Evolutionary conservation across 1,284 basidiomycete species (phyloP).

Genomic region (Xanthoconium separans): DNA sequence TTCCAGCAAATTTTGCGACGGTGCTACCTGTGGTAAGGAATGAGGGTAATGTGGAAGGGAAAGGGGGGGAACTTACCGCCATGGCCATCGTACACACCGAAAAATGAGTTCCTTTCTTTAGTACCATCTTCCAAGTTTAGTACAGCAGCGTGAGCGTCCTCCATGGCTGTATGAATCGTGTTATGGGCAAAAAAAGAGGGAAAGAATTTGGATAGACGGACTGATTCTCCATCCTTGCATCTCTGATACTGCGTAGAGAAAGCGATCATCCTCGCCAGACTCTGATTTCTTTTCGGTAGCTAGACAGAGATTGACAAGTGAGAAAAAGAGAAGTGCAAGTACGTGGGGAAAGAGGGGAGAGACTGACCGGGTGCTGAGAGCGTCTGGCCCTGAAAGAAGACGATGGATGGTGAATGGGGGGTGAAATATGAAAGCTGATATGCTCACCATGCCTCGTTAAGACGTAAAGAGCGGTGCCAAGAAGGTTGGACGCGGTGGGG

Average conservation of each 20-base stretch:
- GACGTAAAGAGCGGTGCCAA: slow-evolving; percentile 28
- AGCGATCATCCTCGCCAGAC: slow-evolving; percentile 75
- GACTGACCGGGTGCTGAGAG: slow-evolving; percentile 65
- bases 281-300: slow-evolving; percentile 87
- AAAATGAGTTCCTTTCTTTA: slow-evolving; percentile 72
- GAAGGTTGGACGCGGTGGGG: neutral
- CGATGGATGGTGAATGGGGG: slow-evolving; percentile 2
- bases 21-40: slow-evolving; percentile 61
- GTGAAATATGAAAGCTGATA: slow-evolving; percentile 1
- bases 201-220: slow-evolving; percentile 44
- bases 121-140: slow-evolving; percentile 61
- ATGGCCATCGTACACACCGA: slow-evolving; percentile 98
- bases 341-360: slow-evolving; percentile 7
- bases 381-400: slow-evolving; percentile 61
- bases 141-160: slow-evolving; percentile 92
- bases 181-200: neutral
- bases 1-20: slow-evolving; percentile 89
- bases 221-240: slow-evolving; percentile 99
- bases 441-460: slow-evolving; percentile 33
- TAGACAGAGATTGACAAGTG: slow-evolving; percentile 33
- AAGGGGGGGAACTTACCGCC: slow-evolving; percentile 60
- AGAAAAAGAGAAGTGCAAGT: neutral
- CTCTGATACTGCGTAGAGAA: slow-evolving; percentile 85
- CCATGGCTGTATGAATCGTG: slow-evolving; percentile 72
- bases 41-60: slow-evolving; percentile 9